phyloP scores from a whole-genome alignment of 768 basidiomycete species.

The Termitomyces eurrhizus region DNA sequence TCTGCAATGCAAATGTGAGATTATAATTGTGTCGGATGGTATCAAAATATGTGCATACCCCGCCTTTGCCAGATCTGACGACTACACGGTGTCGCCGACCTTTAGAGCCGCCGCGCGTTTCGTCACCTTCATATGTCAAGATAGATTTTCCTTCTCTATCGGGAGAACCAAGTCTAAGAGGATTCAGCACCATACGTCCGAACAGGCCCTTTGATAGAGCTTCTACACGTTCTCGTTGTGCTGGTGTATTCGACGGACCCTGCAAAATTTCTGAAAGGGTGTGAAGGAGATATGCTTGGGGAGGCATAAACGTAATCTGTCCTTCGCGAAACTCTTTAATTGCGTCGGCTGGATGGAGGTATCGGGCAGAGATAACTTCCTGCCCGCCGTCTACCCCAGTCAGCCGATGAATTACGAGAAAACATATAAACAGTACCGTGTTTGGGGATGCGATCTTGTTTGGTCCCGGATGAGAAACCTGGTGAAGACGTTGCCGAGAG shows the following conservation, averaged over 20 bases:
- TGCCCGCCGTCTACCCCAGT: constrained; percentile 49
- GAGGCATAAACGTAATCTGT: constrained; percentile 63
- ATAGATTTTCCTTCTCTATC: constrained; percentile 43
- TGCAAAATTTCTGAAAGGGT: constrained; percentile 54
- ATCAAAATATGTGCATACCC: constrained; percentile 36
- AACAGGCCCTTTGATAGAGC: constrained; percentile 51
- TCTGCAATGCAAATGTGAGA: constrained; percentile 27
- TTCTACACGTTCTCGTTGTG: constrained; percentile 43
- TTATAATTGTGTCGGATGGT: neutral
- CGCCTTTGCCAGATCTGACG: constrained; percentile 43
- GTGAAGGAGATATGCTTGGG: constrained; percentile 67
- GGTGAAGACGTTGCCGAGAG: constrained; percentile 39
- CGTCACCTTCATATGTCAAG: constrained; percentile 69
- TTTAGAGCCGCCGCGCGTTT: constrained; percentile 54
- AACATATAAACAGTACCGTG: constrained; percentile 32
- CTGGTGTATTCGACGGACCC: constrained; percentile 35
- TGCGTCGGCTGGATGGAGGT: constrained; percentile 51
- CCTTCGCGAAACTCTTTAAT: constrained; percentile 47
- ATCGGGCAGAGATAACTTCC: constrained; percentile 69
- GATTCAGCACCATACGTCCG: constrained; percentile 59
- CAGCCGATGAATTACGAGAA: neutral
- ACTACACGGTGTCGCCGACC: constrained; percentile 59
- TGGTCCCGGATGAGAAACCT: constrained; percentile 50
- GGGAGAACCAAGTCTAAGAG: constrained; percentile 32
- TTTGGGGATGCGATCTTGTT: constrained; percentile 57